These are phyloP conservation scores for Lachnellula cervina DNA, from an alignment of 2,329 filamentous ascomycete species.

Conservation along the genomic window DNA sequence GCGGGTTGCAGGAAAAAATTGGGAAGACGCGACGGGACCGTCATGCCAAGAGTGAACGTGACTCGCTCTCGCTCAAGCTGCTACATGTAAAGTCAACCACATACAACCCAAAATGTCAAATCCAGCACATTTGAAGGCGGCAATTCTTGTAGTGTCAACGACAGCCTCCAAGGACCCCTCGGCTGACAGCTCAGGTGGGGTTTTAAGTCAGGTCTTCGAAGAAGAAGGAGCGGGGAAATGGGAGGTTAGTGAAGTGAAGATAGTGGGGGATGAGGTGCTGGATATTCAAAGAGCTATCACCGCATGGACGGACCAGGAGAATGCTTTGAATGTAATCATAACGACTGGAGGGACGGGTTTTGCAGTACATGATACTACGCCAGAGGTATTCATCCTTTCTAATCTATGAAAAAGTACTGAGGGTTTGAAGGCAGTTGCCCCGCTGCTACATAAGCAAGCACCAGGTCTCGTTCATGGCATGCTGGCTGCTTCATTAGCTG, in stretches of 20 bases:
- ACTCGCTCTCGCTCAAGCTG: not conserved
- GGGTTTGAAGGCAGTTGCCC: slow-evolving; percentile 61
- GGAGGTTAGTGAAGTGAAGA: slow-evolving; percentile 62
- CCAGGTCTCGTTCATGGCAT: slow-evolving; percentile 93
- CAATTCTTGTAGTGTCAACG: slow-evolving; percentile 84
- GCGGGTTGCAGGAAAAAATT: slow-evolving; percentile 28
- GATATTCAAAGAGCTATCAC: slow-evolving; percentile 72
- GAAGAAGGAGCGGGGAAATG: slow-evolving; percentile 65
- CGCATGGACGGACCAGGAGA: slow-evolving; percentile 65
- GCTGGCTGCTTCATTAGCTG: slow-evolving; percentile 74
- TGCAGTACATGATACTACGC: slow-evolving; percentile 76
- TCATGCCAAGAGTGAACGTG: not conserved
- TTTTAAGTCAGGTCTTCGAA: slow-evolving; percentile 65
- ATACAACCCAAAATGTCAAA: slow-evolving; percentile 34
- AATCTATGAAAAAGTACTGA: slow-evolving; percentile 1
- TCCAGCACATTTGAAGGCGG: slow-evolving; percentile 54
- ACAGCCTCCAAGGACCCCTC: slow-evolving; percentile 77
- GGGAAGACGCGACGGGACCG: slow-evolving; percentile 12
- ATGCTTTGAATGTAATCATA: slow-evolving; percentile 68
- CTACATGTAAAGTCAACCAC: slow-evolving; percentile 3
- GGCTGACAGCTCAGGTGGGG: slow-evolving; percentile 67
- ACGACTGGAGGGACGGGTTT: slow-evolving; percentile 95
- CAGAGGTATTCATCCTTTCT: slow-evolving; percentile 58
- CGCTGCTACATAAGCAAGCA: slow-evolving; percentile 78
- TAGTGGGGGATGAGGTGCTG: slow-evolving; percentile 71